A percentile compares a stretch with the other conserved stretches of the same genome.
phyloP scores from a whole-genome alignment of 2,329 filamentous ascomycete genomes.

The Penicillium verrucosum region DNA sequence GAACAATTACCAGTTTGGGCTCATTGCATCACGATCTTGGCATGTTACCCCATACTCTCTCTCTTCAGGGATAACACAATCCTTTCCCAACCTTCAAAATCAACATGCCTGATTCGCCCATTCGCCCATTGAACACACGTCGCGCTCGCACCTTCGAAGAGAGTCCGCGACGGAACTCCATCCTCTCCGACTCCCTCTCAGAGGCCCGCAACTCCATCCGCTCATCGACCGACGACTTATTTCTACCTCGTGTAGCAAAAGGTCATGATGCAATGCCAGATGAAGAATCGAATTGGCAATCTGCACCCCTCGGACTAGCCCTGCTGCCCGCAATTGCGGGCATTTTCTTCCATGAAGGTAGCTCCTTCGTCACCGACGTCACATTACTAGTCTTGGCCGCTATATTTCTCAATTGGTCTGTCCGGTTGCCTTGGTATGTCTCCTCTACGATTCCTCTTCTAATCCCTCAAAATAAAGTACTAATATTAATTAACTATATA shows the following conservation, averaged over 20 bases:
- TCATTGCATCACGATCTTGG: not conserved
- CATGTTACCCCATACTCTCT: not conserved
- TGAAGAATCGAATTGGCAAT: constrained; percentile 70
- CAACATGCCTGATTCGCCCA: constrained; percentile 14
- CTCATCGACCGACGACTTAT: constrained; percentile 67
- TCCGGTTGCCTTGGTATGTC: constrained; percentile 77
- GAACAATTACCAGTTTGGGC: not conserved
- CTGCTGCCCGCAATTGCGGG: constrained; percentile 83
- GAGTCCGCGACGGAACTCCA: constrained; percentile 66
- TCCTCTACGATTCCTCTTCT: too few species aligned
- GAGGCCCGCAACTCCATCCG: constrained; percentile 63
- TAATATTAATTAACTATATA: not conserved
- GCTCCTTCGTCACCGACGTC: constrained; percentile 77
- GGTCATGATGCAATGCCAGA: constrained; percentile 25
- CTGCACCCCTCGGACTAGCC: constrained; percentile 76
- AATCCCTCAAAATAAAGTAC: not conserved
- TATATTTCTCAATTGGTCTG: constrained; percentile 88
- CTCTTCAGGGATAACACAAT: not conserved
- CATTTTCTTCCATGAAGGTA: constrained; percentile 79
- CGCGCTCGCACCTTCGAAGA: constrained; percentile 35
- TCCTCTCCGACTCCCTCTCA: constrained; percentile 70
- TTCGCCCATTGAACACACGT: not conserved
- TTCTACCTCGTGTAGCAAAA: constrained; percentile 54
- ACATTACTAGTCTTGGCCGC: constrained; percentile 75
- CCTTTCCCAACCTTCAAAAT: not conserved